Conservation (phyloP, 768 basidiomycete genomes). For the Mycena filopes region DNA sequence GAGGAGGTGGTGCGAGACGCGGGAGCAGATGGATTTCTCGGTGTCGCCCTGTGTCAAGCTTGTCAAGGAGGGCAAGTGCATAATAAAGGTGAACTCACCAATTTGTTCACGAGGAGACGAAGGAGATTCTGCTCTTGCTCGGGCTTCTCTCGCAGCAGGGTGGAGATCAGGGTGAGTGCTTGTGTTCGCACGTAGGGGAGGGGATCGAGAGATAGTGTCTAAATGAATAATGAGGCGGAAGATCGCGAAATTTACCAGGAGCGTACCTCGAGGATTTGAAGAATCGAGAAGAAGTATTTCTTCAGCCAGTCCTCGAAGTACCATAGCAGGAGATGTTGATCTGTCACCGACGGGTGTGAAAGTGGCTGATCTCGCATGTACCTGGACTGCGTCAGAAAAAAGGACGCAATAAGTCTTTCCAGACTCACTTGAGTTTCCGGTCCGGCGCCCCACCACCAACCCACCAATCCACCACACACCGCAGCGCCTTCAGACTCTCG, state of each 20-base stretch:
- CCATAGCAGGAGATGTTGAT: slow-evolving; percentile 82
- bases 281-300: slow-evolving; percentile 92
- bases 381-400: slow-evolving; percentile 50
- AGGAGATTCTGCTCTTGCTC: slow-evolving; percentile 99
- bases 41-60: slow-evolving; percentile 76
- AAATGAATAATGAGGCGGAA: slow-evolving; percentile 5
- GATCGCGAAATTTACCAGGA: not conserved
- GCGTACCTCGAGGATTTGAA: slow-evolving; percentile 89
- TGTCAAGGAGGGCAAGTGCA: slow-evolving; percentile 7
- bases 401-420: not conserved
- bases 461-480: slow-evolving; percentile 98
- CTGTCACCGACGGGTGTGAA: slow-evolving; percentile 68
- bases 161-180: slow-evolving; percentile 78
- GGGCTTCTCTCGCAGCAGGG: slow-evolving; percentile 87
- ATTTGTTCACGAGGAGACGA: slow-evolving; percentile 91
- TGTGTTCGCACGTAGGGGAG: slow-evolving; percentile 91
- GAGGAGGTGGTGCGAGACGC: slow-evolving; percentile 89
- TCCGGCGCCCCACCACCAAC: slow-evolving; percentile 90
- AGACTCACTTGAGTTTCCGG: slow-evolving; percentile 83
- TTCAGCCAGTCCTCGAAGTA: slow-evolving; percentile 99
- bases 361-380: slow-evolving; percentile 93
- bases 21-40: slow-evolving; percentile 87
- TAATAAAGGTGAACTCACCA: slow-evolving; percentile 58
- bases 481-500: slow-evolving; percentile 88
- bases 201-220: slow-evolving; percentile 87